Conservation (phyloP, 2,329 filamentous ascomycete species). For the Tolypocladium endophyticum region DNA sequence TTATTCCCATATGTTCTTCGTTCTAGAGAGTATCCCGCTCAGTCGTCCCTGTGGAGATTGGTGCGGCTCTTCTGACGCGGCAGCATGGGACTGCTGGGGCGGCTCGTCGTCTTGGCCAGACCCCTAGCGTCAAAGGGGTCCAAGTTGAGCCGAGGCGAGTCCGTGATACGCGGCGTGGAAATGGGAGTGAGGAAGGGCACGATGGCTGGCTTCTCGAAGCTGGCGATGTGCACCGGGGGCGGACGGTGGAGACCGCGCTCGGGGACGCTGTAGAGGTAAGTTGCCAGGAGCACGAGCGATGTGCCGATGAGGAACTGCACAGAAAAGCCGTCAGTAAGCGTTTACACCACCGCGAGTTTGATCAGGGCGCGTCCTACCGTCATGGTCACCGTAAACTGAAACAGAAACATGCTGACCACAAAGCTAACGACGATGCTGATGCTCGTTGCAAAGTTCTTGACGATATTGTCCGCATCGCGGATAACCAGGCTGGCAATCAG, state of each 20-base stretch:
- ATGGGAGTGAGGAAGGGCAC: constrained; percentile 33
- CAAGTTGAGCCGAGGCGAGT: constrained; percentile 21
- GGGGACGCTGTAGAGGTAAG: constrained; percentile 71
- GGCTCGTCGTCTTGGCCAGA: constrained; percentile 31
- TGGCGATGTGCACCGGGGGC: constrained; percentile 56
- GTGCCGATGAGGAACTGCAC: constrained; percentile 76
- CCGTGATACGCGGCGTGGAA: constrained; percentile 17
- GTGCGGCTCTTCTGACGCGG: constrained; percentile 26
- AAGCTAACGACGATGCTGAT: constrained; percentile 86
- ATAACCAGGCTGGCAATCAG: constrained; percentile 50
- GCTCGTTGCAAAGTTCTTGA: constrained; percentile 87
- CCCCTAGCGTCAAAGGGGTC: constrained; percentile 30
- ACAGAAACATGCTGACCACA: constrained; percentile 74
- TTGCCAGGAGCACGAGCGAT: constrained; percentile 65
- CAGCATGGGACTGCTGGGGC: constrained; percentile 36
- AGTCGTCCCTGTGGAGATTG: constrained; percentile 27
- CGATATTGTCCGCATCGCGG: constrained; percentile 54
- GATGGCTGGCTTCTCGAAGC: constrained; percentile 65
- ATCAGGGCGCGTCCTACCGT: constrained; percentile 46
- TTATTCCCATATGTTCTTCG: neutral
- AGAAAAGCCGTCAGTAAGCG: neutral
- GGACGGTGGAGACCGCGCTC: constrained; percentile 47
- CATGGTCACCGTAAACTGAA: constrained; percentile 63
- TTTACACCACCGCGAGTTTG: neutral
- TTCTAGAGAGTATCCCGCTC: neutral